Evolutionary conservation across 192 early-diverging fungal species (phyloP).

Genomic region (Backusella luteola): DNA sequence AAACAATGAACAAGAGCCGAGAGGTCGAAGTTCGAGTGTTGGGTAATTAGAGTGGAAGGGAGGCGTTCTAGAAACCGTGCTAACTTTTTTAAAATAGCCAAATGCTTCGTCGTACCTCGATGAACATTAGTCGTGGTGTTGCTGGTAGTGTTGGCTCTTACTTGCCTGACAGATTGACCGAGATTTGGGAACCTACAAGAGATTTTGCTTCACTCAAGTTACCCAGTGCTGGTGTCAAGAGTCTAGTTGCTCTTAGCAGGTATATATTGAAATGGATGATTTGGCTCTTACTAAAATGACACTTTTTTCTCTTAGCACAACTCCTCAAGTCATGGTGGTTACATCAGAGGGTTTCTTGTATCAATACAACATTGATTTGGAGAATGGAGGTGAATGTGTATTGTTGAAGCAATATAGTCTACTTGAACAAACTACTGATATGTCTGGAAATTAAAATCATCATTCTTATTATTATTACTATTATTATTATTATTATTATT

Average conservation of each 20-base stretch:
- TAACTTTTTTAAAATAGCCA: constrained; percentile 27
- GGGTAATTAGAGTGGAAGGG: constrained; percentile 27
- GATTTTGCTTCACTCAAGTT: constrained; percentile 94
- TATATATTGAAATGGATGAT: constrained; percentile 9
- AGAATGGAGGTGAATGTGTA: constrained; percentile 87
- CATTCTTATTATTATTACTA: not conserved
- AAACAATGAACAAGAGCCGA: not conserved
- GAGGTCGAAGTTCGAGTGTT: constrained; percentile 31
- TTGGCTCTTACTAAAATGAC: not conserved
- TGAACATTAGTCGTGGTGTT: constrained; percentile 60
- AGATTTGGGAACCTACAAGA: constrained; percentile 93
- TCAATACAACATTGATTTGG: constrained; percentile 84
- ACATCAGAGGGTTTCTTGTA: constrained; percentile 91
- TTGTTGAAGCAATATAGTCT: constrained; percentile 75
- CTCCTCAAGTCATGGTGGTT: constrained; percentile 86
- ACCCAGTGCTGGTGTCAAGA: constrained; percentile 73
- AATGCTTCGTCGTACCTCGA: constrained; percentile 58
- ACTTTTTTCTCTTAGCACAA: constrained; percentile 42
- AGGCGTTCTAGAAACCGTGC: too few species aligned
- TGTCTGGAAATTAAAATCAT: not conserved
- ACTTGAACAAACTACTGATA: not conserved
- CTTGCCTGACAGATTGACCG: constrained; percentile 83
- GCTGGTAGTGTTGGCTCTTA: constrained; percentile 83
- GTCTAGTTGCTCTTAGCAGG: constrained; percentile 73
- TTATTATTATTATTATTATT: not conserved